Conservation (phyloP, 306 rosid species). For the Vachellia collinsii region DNA sequence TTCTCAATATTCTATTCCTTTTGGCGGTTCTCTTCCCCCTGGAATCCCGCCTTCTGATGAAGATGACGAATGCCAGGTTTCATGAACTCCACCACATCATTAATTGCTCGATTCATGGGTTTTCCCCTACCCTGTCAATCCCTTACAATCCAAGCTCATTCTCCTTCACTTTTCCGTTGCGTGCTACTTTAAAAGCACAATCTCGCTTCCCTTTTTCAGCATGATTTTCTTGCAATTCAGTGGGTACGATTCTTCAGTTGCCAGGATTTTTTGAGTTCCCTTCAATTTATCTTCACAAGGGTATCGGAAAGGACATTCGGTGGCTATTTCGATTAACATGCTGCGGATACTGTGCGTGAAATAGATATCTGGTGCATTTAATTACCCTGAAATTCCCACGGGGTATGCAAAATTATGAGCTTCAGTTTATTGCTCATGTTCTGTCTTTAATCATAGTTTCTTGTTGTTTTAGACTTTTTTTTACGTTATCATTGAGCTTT, state of each 20-base stretch:
- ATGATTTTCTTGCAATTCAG: conserved; percentile 11
- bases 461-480: conserved; percentile 3
- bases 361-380: conserved; percentile 16
- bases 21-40: conserved; percentile 40
- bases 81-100: conserved; percentile 14
- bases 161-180: conserved; percentile 48
- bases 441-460: conserved; percentile 11
- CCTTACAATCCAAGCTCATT: conserved; percentile 4
- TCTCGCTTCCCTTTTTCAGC: conserved; percentile 36
- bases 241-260: not conserved
- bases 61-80: conserved; percentile 3
- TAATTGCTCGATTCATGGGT: conserved; percentile 6
- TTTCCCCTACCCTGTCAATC: not conserved
- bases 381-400: conserved; percentile 11
- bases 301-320: conserved; percentile 18
- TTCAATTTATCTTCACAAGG: conserved; percentile 33
- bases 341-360: conserved; percentile 26
- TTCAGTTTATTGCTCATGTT: conserved; percentile 21
- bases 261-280: conserved; percentile 11
- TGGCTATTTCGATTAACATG: conserved; percentile 33
- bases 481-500: conserved; percentile 7
- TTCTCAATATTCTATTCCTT: conserved; percentile 51
- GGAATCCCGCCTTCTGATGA: conserved; percentile 40
- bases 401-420: not conserved
- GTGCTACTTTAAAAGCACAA: conserved; percentile 58